phyloP scores from a whole-genome alignment of 495 filamentous ascomycete genomes.

The Hypomontagnella submonticulosa region DNA sequence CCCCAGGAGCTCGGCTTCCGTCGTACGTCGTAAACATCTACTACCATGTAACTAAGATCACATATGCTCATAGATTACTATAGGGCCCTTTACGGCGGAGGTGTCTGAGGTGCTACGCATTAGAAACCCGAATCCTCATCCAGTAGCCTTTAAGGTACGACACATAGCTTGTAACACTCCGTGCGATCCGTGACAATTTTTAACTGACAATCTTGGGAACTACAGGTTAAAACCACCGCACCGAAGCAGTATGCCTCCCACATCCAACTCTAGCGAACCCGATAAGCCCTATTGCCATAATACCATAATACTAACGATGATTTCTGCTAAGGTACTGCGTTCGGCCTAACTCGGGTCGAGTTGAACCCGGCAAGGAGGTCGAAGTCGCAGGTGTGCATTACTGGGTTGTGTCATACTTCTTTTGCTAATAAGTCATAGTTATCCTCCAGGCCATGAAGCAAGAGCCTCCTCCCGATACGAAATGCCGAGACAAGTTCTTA shows the following conservation, averaged over 20 bases:
- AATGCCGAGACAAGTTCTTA: slow-evolving; percentile 97
- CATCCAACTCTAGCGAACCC: slow-evolving; percentile 11
- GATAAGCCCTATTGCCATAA: slow-evolving; percentile 41
- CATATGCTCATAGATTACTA: slow-evolving; percentile 43
- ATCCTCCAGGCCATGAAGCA: slow-evolving; percentile 97
- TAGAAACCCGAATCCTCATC: slow-evolving; percentile 78
- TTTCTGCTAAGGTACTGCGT: slow-evolving; percentile 83
- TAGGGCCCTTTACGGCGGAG: slow-evolving; percentile 93
- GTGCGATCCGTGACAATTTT: slow-evolving; percentile 9
- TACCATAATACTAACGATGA: slow-evolving; percentile 19
- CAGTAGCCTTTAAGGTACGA: slow-evolving; percentile 94
- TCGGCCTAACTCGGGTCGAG: slow-evolving; percentile 94
- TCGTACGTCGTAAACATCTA: slow-evolving; percentile 66
- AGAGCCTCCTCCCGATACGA: slow-evolving; percentile 83
- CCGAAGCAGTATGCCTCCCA: slow-evolving; percentile 87
- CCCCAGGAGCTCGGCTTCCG: slow-evolving; percentile 92
- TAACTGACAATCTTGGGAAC: slow-evolving; percentile 34
- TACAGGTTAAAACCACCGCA: slow-evolving; percentile 96
- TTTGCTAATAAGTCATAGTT: slow-evolving; percentile 64
- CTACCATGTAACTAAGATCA: slow-evolving; percentile 1
- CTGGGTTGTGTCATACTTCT: slow-evolving; percentile 13
- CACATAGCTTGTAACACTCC: slow-evolving; percentile 12
- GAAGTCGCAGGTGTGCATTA: slow-evolving; percentile 85
- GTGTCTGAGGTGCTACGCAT: slow-evolving; percentile 86
- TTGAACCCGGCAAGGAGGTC: slow-evolving; percentile 86